These are phyloP conservation scores for Oehlia diaphana DNA, from an alignment of 192 early-diverging fungal genomes.

Conservation along the genomic window DNA sequence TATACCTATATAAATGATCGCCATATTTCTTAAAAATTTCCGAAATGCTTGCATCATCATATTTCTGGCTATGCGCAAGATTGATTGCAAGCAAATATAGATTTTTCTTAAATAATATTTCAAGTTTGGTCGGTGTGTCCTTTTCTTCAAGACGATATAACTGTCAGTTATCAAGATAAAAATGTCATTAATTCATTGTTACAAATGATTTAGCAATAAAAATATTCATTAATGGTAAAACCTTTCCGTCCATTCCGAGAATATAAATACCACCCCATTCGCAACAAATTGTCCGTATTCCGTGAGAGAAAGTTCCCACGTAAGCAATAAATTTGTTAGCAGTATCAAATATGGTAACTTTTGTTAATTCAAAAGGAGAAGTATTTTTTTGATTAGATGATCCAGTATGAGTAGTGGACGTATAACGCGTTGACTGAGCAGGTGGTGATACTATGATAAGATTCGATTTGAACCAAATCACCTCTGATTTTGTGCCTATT, in stretches of 20 bases:
- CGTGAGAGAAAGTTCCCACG: constrained; percentile 70
- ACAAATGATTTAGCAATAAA: not conserved
- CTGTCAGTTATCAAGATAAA: constrained; percentile 36
- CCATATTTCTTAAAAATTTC: constrained; percentile 95
- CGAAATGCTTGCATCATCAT: constrained; percentile 78
- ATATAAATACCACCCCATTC: constrained; percentile 94
- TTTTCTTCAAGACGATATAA: constrained; percentile 84
- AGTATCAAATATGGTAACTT: constrained; percentile 85
- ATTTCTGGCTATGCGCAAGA: constrained; percentile 78
- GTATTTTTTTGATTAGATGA: constrained; percentile 27
- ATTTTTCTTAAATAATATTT: constrained; percentile 87
- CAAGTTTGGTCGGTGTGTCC: constrained; percentile 83
- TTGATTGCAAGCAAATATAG: constrained; percentile 88
- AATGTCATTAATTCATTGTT: not conserved
- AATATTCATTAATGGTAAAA: constrained; percentile 27
- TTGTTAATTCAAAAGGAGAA: constrained; percentile 48
- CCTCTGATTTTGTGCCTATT: constrained; percentile 60
- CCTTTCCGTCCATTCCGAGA: constrained; percentile 72
- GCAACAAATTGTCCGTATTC: constrained; percentile 68
- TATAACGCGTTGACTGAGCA: constrained; percentile 39
- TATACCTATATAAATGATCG: constrained; percentile 81
- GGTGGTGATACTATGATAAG: constrained; percentile 69
- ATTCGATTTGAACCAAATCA: constrained; percentile 75
- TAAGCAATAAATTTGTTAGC: constrained; percentile 92
- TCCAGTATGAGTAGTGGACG: constrained; percentile 42